Base-by-base conservation (phyloP, 192 early-diverging fungal genomes). In the Coemansia pectinata region DNA sequence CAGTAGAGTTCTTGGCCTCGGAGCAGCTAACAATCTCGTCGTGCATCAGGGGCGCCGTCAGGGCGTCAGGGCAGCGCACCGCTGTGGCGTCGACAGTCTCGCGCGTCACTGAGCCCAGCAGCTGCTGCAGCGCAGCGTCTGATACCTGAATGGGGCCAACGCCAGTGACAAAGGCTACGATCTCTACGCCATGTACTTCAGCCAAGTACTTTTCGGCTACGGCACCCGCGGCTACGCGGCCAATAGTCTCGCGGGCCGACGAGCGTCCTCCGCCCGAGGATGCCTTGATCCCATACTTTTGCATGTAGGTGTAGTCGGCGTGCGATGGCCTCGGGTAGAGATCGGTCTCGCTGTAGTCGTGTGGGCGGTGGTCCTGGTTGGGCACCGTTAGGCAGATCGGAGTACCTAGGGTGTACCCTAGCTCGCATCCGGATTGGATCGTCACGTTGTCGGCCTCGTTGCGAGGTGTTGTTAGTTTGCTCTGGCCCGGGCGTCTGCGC, bases 251-350 rank as follows among this genome's bases (percentile, higher is more conserved):
- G 42, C 97, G 89, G 14, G 97, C 97, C 66, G 91, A 93, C 10
- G 94, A 90, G 44, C 97, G 86, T 34, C 97, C 97, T 39, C 97
- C 97, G 53, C 97, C 97, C 27, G 89, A 91, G 5, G 90, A 93
- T 29, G 96, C 95, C 86, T 99, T 99, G 64, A 99, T 76, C 64
- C 93, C 92, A 72, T 99, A 99, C 77, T 99, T 99, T 72, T 93
- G 77, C 71, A 99, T 71, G 68, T 99, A 99, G 17, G 97, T 99
- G 80, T 86, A 99, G 80, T 99, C 97, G n/a, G 97, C 97, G 62
- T 99, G 97, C 27, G 92, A 94, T 25, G 97, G 97, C 9, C 97
- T 90, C 60, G 97, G 97, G 78, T 93, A 99, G 25, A 92, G 79
- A 79, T 98, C 96, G 65, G 94, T 98, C 70, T 99, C 96, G 40